Conservation (phyloP, 805 yeast species). For the Metschnikowia amazonensis region DNA sequence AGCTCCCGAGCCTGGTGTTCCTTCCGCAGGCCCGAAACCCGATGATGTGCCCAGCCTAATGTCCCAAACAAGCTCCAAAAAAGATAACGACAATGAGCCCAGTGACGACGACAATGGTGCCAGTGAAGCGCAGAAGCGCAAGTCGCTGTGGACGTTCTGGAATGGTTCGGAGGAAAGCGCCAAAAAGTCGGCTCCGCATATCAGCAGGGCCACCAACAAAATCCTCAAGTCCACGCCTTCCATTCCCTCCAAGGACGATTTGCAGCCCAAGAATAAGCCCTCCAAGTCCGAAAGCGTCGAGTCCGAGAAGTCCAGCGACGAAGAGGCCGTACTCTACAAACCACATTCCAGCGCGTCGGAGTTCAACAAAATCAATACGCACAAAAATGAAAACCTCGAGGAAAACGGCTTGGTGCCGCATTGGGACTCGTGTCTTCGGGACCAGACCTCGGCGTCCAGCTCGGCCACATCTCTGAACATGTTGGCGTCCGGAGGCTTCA, state of each 20-base stretch:
- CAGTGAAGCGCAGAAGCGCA: slow-evolving; percentile 13
- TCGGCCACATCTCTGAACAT: slow-evolving; percentile 18
- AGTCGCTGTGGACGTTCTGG: slow-evolving; percentile 40
- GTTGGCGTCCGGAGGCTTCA: slow-evolving; percentile 16
- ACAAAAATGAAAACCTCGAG: slow-evolving; percentile 39
- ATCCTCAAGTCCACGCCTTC: slow-evolving; percentile 32
- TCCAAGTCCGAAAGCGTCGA: slow-evolving; percentile 10
- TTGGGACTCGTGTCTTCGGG: slow-evolving; percentile 38
- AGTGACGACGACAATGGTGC: neutral
- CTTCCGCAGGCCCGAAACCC: neutral
- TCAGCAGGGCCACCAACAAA: slow-evolving; percentile 24
- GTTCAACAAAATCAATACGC: slow-evolving; percentile 41
- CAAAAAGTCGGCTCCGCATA: slow-evolving; percentile 3
- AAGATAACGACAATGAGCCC: slow-evolving; percentile 12
- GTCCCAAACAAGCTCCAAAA: slow-evolving; percentile 11
- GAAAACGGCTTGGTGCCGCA: slow-evolving; percentile 42
- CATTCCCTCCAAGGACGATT: slow-evolving; percentile 20
- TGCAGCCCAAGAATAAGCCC: slow-evolving; percentile 6
- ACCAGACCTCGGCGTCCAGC: slow-evolving; percentile 18
- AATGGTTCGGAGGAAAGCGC: slow-evolving; percentile 12
- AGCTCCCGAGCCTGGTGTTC: neutral
- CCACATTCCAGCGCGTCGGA: slow-evolving; percentile 40
- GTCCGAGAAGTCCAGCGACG: slow-evolving; percentile 11
- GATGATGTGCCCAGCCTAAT: slow-evolving; percentile 4
- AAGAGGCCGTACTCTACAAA: slow-evolving; percentile 44